Evolutionary conservation across 2,329 filamentous ascomycete species (phyloP), one percentile per base, ranked within the genome.

Genomic region (Erysiphe pulchra): DNA sequence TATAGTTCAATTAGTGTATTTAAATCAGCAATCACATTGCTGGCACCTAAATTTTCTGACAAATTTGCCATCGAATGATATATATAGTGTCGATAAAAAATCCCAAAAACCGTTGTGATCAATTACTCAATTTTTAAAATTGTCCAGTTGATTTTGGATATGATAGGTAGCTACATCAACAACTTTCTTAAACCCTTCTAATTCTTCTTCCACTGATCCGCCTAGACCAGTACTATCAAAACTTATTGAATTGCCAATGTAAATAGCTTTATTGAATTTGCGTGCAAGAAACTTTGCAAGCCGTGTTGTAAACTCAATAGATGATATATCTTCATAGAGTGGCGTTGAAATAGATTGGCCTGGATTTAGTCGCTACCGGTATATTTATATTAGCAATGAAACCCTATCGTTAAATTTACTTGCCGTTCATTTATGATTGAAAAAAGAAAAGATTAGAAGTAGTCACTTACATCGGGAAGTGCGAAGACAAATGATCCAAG

Each of bases 401-500:
- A 4, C 14, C 11, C 10, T 12, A 2, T 12, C 9, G 11, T 40
- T 17, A 18, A 13, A 40, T 16, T 24, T 24, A 24, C 6, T 24
- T 37, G 8, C 11, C 16, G 12, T 12, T n/a, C 9, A n/a, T 14
- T 11, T 11, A 1, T 34, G 12, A 34, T 13, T 11, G 12, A 14
- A 14, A 45, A 12, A 14, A 17, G 24, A 11, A 24, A 10, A 17
- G 6, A 12, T 11, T 24, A 13, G 16, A 40, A 37, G 14, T n/a
- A 2, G 28, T 28, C 12, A 58, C 66, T 54, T 65, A 93, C 90
- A 63, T 93, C 80, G 14, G 90, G 87, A 59, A 98, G 73, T 2
- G 86, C 82, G 59, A 93, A 95, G 41, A 95, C 82, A 57, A 95
- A 87, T 44, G 84, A 93, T 2, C 90, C 87, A 61, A 95, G 69